These are phyloP conservation scores for Nakataea oryzae DNA, from an alignment of 2,329 filamentous ascomycete genomes.

Conservation along the genomic window DNA sequence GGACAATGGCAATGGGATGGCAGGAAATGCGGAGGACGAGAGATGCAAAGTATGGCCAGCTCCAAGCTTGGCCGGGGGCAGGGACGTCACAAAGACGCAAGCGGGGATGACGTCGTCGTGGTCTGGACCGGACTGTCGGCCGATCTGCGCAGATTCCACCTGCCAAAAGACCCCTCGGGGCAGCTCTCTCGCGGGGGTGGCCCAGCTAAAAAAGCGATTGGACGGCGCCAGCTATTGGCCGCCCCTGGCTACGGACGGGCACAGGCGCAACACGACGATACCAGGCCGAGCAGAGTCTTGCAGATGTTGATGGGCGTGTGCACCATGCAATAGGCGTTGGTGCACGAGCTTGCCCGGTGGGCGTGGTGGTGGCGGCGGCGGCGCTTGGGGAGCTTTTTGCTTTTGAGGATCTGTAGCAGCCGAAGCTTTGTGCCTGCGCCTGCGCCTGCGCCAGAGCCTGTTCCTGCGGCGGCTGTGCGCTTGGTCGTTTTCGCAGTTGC, in stretches of 20 bases:
- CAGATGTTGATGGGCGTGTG: neutral
- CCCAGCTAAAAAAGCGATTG: neutral
- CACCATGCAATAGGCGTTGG: neutral
- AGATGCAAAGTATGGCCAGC: neutral
- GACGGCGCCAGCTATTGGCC: neutral
- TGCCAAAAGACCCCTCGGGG: neutral
- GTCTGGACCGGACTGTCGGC: neutral
- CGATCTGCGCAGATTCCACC: neutral
- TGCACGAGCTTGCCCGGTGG: neutral
- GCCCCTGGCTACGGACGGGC: neutral
- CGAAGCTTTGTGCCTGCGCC: neutral
- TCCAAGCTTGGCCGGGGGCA: neutral
- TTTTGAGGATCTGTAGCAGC: neutral
- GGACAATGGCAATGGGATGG: too few relatives aligned
- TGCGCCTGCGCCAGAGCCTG: too few relatives aligned
- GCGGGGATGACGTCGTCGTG: neutral
- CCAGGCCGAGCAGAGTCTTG: neutral
- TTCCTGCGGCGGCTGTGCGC: neutral
- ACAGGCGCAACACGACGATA: neutral
- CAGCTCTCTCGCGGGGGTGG: neutral
- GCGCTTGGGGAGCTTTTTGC: neutral
- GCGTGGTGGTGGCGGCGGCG: too few relatives aligned
- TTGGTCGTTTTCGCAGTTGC: neutral
- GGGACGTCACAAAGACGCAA: neutral
- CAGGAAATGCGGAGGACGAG: neutral